Percentiles rank a stretch among this genome's conserved stretches.
phyloP scores from a whole-genome alignment of 352 stramenopile species.

The Phytopythium sindhum region DNA sequence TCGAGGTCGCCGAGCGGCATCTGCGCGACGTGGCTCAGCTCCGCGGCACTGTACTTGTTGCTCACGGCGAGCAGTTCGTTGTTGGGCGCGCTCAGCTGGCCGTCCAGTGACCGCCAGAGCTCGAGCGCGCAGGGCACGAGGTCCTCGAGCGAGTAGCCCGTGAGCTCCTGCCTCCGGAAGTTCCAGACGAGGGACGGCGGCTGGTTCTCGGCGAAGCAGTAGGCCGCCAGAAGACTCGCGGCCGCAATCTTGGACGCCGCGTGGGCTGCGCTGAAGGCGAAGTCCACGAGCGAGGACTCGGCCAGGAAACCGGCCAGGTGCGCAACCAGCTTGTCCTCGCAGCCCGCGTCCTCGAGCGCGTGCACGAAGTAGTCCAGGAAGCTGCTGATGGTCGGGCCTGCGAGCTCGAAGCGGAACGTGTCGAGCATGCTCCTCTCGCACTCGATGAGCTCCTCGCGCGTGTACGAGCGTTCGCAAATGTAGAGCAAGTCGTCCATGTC shows the following conservation, averaged over 20 bases:
- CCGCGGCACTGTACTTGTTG: slow-evolving; percentile 41
- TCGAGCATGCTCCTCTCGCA: slow-evolving; percentile 96
- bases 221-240: slow-evolving; percentile 42
- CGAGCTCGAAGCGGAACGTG: slow-evolving; percentile 95
- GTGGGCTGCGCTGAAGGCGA: slow-evolving; percentile 45
- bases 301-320: slow-evolving; percentile 59
- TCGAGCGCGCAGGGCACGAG: slow-evolving; percentile 36
- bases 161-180: slow-evolving; percentile 43
- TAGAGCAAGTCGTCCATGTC: slow-evolving; percentile 97
- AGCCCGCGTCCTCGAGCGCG: slow-evolving; percentile 22
- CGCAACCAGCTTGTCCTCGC: slow-evolving; percentile 23
- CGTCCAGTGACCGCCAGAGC: slow-evolving; percentile 26
- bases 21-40: slow-evolving; percentile 30
- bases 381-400: slow-evolving; percentile 91
- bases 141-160: slow-evolving; percentile 37
- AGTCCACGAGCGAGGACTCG: slow-evolving; percentile 55
- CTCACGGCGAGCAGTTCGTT: slow-evolving; percentile 32
- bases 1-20: slow-evolving; percentile 34
- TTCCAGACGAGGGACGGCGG: slow-evolving; percentile 37
- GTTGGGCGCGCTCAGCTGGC: slow-evolving; percentile 14
- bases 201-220: slow-evolving; percentile 44
- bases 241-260: slow-evolving; percentile 47
- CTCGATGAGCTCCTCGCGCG: slow-evolving; percentile 56
- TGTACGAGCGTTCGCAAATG: slow-evolving; percentile 98
- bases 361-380: slow-evolving; percentile 97